Evolutionary conservation across 371 early-diverging fungal genomes (phyloP).

Genomic region (Zychaea mexicana): DNA sequence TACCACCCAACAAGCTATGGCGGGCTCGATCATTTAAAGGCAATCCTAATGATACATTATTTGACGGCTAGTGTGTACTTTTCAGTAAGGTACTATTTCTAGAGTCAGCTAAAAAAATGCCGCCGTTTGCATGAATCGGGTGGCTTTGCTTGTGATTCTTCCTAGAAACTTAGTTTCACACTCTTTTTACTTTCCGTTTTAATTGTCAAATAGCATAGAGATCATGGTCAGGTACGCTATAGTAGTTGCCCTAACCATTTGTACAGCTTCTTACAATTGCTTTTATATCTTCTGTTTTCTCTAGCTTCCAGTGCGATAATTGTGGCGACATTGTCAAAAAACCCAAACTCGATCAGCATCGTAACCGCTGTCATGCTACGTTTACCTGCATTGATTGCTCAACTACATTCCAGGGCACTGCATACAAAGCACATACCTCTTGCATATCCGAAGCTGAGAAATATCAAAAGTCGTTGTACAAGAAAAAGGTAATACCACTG

Average conservation of each 20-base stretch:
- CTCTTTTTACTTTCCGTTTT: neutral
- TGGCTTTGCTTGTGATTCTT: too few species aligned
- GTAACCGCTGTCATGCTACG: slow-evolving; percentile 79
- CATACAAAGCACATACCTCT: slow-evolving; percentile 79
- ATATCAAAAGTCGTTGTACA: slow-evolving; percentile 73
- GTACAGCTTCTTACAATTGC: neutral
- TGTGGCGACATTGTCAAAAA: slow-evolving; percentile 94
- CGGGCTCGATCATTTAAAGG: too few species aligned
- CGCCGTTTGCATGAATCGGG: too few species aligned
- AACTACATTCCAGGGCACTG: slow-evolving; percentile 78
- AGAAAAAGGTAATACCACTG: slow-evolving; percentile 56
- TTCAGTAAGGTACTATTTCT: too few species aligned
- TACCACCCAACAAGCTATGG: too few species aligned
- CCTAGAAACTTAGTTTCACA: too few species aligned
- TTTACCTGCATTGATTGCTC: slow-evolving; percentile 93
- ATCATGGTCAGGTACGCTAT: slow-evolving; percentile 5
- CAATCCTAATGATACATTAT: too few species aligned
- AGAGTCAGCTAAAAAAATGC: too few species aligned
- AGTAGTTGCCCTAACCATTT: too few species aligned
- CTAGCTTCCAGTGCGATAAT: slow-evolving; percentile 79
- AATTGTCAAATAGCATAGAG: neutral
- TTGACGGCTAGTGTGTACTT: too few species aligned
- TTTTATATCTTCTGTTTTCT: neutral
- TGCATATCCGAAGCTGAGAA: slow-evolving; percentile 94
- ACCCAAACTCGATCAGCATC: slow-evolving; percentile 86